Conservation (phyloP, 495 filamentous ascomycete genomes). For the Diplogelasinospora grovesii region DNA sequence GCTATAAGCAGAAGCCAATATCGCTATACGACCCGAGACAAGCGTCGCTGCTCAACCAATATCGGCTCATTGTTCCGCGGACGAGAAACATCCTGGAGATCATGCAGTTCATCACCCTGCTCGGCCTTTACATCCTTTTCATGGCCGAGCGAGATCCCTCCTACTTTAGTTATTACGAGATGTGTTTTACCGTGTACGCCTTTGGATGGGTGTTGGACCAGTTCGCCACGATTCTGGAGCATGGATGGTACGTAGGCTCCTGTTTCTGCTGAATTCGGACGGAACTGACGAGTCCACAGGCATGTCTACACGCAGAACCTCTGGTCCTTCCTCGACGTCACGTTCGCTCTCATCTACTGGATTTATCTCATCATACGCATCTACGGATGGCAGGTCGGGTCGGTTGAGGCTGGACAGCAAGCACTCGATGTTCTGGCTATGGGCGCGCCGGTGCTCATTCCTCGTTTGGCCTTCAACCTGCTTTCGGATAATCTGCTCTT, state of each 20-base stretch:
- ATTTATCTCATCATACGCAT: conserved; percentile 55
- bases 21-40: conserved; percentile 61
- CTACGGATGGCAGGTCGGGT: conserved; percentile 42
- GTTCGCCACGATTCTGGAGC: conserved; percentile 63
- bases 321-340: conserved; percentile 71
- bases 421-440: conserved; percentile 63
- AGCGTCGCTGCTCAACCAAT: conserved; percentile 65
- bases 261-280: background rate
- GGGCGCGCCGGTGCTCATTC: conserved; percentile 61
- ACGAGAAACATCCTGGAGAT: conserved; percentile 63
- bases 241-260: conserved; percentile 48
- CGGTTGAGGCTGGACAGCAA: conserved; percentile 36
- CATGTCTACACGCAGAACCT: conserved; percentile 70
- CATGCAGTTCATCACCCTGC: conserved; percentile 56
- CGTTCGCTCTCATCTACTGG: conserved; percentile 56
- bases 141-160: conserved; percentile 52
- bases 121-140: conserved; percentile 54
- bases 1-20: conserved; percentile 66
- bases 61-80: conserved; percentile 63
- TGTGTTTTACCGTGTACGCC: conserved; percentile 57
- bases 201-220: conserved; percentile 69
- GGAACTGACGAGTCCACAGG: conserved; percentile 37
- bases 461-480: conserved; percentile 67
- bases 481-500: conserved; percentile 70
- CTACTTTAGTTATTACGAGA: conserved; percentile 45